These are phyloP conservation scores for Helianthus tuberosus DNA, from an alignment of 129 eudicot genomes.

Conservation along the genomic window DNA sequence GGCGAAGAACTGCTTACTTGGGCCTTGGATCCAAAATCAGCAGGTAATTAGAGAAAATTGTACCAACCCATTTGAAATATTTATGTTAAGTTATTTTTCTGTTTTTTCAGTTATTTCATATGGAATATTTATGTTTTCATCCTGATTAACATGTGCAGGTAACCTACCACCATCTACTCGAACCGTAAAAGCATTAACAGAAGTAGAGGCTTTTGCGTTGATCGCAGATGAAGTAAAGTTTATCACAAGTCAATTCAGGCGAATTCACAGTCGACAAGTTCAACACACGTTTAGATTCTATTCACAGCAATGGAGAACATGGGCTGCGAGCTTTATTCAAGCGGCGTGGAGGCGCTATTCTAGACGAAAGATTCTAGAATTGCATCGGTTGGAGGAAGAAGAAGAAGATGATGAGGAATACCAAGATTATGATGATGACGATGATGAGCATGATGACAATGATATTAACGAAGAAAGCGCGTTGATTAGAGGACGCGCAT, in stretches of 20 bases:
- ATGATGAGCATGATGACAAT: constrained; percentile 19
- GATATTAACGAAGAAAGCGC: constrained; percentile 41
- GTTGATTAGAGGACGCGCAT: constrained; percentile 29
- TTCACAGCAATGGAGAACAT: constrained; percentile 94
- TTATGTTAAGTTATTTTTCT: not conserved
- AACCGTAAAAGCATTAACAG: constrained; percentile 84
- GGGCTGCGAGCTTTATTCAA: constrained; percentile 92
- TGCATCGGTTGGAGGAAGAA: constrained; percentile 44
- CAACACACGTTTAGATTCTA: constrained; percentile 88
- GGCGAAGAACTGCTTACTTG: constrained; percentile 92
- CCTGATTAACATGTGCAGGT: constrained; percentile 34
- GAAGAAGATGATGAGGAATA: constrained; percentile 34
- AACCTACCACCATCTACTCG: constrained; percentile 89
- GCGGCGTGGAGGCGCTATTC: constrained; percentile 83
- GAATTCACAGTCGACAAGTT: constrained; percentile 85
- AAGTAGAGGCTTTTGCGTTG: constrained; percentile 86
- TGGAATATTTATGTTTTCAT: not conserved
- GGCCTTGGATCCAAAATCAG: constrained; percentile 86
- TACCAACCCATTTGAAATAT: too few relatives aligned
- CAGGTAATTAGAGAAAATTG: constrained; percentile 32
- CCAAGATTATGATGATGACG: not conserved
- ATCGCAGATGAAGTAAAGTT: constrained; percentile 78
- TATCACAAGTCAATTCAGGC: constrained; percentile 77
- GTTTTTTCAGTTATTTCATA: too few relatives aligned
- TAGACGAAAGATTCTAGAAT: constrained; percentile 61